These are phyloP conservation scores for Sarocladiaceae sp. DNA, from an alignment of 2,329 filamentous ascomycete species.

Conservation along the genomic window DNA sequence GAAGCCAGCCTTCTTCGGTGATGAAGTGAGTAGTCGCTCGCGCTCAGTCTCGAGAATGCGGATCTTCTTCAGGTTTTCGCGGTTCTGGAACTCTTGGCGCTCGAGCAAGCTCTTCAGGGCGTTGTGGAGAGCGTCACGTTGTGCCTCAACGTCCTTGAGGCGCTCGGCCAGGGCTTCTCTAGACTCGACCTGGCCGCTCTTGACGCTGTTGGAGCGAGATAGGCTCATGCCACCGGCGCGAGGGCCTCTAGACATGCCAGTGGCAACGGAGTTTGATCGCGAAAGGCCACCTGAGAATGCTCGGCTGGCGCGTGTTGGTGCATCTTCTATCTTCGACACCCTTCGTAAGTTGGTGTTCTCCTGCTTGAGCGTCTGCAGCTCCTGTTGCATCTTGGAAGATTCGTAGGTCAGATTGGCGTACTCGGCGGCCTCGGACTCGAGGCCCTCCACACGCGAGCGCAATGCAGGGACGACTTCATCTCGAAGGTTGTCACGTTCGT, in stretches of 20 bases:
- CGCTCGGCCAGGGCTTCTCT: slow-evolving; percentile 68
- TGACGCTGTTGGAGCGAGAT: slow-evolving; percentile 53
- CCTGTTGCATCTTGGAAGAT: slow-evolving; percentile 78
- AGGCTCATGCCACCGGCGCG: slow-evolving; percentile 34
- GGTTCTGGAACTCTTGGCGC: slow-evolving; percentile 77
- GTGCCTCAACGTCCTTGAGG: slow-evolving; percentile 86
- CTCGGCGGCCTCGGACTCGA: slow-evolving; percentile 68
- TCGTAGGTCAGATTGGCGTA: slow-evolving; percentile 72
- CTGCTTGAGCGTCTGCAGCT: slow-evolving; percentile 63
- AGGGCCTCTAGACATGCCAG: slow-evolving; percentile 38
- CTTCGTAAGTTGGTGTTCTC: slow-evolving; percentile 58
- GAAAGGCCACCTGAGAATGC: slow-evolving; percentile 42
- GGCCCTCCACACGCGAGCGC: slow-evolving; percentile 66
- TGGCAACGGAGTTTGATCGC: slow-evolving; percentile 62
- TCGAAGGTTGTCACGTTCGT: slow-evolving; percentile 85
- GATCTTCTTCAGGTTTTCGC: slow-evolving; percentile 77
- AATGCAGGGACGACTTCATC: slow-evolving; percentile 83
- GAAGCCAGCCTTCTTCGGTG: slow-evolving; percentile 71
- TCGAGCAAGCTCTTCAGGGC: slow-evolving; percentile 80
- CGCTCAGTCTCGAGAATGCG: slow-evolving; percentile 71
- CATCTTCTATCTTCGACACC: slow-evolving; percentile 16
- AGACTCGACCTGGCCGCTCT: slow-evolving; percentile 47
- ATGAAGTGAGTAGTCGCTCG: slow-evolving; percentile 61
- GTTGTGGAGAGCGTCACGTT: slow-evolving; percentile 85
- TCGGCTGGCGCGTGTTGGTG: slow-evolving; percentile 11